These are phyloP conservation scores for Leccinum arenicola DNA, from an alignment of 768 basidiomycete genomes.

Conservation along the genomic window DNA sequence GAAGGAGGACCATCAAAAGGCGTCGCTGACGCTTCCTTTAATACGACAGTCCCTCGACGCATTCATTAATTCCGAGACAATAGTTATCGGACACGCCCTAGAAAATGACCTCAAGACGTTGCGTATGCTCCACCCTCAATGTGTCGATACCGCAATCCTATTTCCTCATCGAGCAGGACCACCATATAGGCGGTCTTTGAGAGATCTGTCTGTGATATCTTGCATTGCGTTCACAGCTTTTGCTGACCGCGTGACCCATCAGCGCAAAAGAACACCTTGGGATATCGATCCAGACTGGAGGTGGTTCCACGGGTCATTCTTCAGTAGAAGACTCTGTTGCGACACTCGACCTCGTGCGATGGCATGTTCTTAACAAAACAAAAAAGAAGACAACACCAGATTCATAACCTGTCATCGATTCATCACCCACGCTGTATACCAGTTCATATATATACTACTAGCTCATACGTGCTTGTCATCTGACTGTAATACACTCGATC, in stretches of 20 bases:
- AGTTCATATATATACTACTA: neutral
- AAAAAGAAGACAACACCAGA: slow-evolving; percentile 27
- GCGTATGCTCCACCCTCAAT: slow-evolving; percentile 78
- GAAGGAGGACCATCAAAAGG: slow-evolving; percentile 52
- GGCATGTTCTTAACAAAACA: slow-evolving; percentile 67
- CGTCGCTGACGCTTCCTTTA: slow-evolving; percentile 61
- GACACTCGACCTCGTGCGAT: slow-evolving; percentile 84
- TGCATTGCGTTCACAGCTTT: neutral
- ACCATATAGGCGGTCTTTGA: slow-evolving; percentile 75
- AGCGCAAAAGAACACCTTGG: slow-evolving; percentile 84
- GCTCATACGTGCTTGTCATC: neutral
- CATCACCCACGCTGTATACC: slow-evolving; percentile 1
- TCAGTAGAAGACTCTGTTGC: slow-evolving; percentile 88
- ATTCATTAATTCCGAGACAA: slow-evolving; percentile 75
- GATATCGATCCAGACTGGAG: slow-evolving; percentile 78
- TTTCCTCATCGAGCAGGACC: slow-evolving; percentile 83
- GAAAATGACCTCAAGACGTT: slow-evolving; percentile 94
- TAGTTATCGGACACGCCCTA: slow-evolving; percentile 86
- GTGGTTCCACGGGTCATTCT: slow-evolving; percentile 75
- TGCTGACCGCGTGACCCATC: slow-evolving; percentile 7
- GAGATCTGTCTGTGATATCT: slow-evolving; percentile 62
- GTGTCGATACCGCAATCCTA: slow-evolving; percentile 84
- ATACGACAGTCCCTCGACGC: slow-evolving; percentile 67
- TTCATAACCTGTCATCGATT: slow-evolving; percentile 14
- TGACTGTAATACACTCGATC: neutral